Conservation (phyloP, 2,329 filamentous ascomycete genomes). For the Ophiostoma sp. region DNA sequence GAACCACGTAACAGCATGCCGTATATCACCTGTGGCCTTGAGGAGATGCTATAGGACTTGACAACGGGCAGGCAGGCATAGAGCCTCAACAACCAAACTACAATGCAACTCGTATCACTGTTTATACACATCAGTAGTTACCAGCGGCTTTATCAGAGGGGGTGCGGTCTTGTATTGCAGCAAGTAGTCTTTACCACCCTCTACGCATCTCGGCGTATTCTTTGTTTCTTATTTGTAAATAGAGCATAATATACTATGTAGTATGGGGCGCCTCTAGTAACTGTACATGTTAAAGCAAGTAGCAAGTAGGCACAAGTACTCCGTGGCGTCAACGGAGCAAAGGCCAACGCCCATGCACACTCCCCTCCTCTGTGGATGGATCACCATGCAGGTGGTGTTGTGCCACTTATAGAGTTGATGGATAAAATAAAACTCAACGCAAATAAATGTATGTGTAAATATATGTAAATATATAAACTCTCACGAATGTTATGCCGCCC, state of each 20-base stretch:
- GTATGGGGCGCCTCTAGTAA: not conserved
- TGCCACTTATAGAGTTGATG: not conserved
- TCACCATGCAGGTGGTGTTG: constrained; percentile 3
- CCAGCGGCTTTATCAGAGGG: not conserved
- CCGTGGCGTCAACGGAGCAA: not conserved
- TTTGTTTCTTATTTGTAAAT: too few relatives aligned
- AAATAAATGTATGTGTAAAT: too few relatives aligned
- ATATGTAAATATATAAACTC: not conserved
- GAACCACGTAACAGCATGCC: not conserved
- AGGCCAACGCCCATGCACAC: not conserved
- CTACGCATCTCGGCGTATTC: too few relatives aligned
- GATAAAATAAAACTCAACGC: too few relatives aligned
- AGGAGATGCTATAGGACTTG: not conserved
- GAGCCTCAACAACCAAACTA: too few relatives aligned
- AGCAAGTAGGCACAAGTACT: not conserved
- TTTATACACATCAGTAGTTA: too few relatives aligned
- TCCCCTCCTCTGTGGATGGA: not conserved
- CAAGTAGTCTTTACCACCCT: too few relatives aligned
- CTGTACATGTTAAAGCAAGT: not conserved
- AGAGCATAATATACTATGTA: too few relatives aligned
- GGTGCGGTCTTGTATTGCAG: not conserved
- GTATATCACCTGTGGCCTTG: not conserved
- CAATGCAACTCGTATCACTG: too few relatives aligned
- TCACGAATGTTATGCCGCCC: not conserved
- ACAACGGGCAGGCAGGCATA: not conserved